Evolutionary conservation across 495 filamentous ascomycete genomes (phyloP), one percentile per base, ranked within the genome.

Genomic region (Rhypophila decipiens): DNA sequence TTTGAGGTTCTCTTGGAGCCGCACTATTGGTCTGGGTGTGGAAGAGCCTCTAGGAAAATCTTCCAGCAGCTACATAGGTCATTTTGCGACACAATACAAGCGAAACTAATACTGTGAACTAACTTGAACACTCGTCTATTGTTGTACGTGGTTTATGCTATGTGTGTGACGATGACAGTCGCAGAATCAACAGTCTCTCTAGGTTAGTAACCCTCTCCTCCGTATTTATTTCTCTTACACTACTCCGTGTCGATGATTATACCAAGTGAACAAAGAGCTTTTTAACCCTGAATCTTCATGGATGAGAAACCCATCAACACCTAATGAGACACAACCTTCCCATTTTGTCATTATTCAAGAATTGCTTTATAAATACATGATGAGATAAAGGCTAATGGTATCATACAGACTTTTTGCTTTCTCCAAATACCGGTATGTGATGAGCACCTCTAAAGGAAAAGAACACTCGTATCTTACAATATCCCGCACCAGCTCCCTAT

Each of bases 281-380:
- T 75, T 75, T 75, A 75, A 75, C 70, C 70, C 71, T 74, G 69
- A n/a, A 74, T 60, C 43, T 50, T 34, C 24, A 51, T 69, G 64
- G 56, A 60, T 71, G 70, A 72, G 59, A 69, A 70, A 63, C 65
- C 56, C 66, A 73, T 73, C 68, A 74, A 58, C 55, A 70, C n/a
- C 61, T 41, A 72, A 70, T 75, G 72, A 75, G 70, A 71, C 67
- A 72, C 64, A n/a, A n/a, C 27, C 31, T 36, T 38, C 22, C 47
- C 24, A 43, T 48, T 47, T 33, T 34, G n/a, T 18, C 2, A 9
- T 15, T 39, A 46, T 43, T 49, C 50, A 35, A 29, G 51, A 53
- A 41, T 43, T 29, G 38, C 47, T 24, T 34, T n/a, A n/a, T n/a
- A n/a, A 38, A 15, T 53, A 46, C 37, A 54, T 31, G 27, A 29